A percentile compares a stretch with the other conserved stretches of the same genome.
phyloP scores from a whole-genome alignment of 2,329 filamentous ascomycete genomes.

The Malbranchea zuffiana region DNA sequence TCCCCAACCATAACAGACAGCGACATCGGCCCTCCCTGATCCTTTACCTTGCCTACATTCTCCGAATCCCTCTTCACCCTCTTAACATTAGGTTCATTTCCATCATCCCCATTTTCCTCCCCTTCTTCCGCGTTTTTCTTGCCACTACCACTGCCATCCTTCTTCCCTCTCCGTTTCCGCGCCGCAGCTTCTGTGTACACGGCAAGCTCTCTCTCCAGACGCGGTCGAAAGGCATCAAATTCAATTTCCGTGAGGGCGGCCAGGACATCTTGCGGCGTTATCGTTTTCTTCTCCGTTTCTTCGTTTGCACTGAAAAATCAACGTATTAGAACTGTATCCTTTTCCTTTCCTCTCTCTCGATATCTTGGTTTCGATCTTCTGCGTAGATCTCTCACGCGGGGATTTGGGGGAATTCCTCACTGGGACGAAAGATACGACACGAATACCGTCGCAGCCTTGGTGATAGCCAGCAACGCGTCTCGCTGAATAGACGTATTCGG shows the following conservation, averaged over 20 bases:
- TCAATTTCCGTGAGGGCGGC: conserved; percentile 50
- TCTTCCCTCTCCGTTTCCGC: conserved; percentile 29
- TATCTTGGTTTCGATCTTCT: too few relatives aligned
- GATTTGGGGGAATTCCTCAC: conserved; percentile 30
- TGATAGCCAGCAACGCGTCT: conserved; percentile 53
- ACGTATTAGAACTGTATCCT: too few relatives aligned
- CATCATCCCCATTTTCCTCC: conserved; percentile 46
- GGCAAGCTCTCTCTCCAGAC: conserved; percentile 50
- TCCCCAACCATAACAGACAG: too few relatives aligned
- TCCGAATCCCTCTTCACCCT: conserved; percentile 17
- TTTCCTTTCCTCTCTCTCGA: too few relatives aligned
- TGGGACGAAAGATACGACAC: conserved; percentile 52
- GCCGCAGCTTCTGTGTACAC: conserved; percentile 31
- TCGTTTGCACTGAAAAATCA: conserved; percentile 52
- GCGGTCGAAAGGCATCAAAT: conserved; percentile 47
- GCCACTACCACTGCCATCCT: conserved; percentile 28
- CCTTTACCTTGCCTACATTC: conserved; percentile 15
- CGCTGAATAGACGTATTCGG: conserved; percentile 56
- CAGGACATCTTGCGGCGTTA: conserved; percentile 51
- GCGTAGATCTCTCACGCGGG: too few relatives aligned
- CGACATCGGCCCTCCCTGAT: neutral
- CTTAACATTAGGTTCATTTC: conserved; percentile 47
- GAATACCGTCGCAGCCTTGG: conserved; percentile 57
- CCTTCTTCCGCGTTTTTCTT: conserved; percentile 33
- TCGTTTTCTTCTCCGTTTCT: conserved; percentile 51